A percentile compares a stretch with the other conserved stretches of the same genome.
These are phyloP conservation scores for Zasmidium citrigriseum DNA, from an alignment of 2,329 filamentous ascomycete species.

Conservation along the genomic window DNA sequence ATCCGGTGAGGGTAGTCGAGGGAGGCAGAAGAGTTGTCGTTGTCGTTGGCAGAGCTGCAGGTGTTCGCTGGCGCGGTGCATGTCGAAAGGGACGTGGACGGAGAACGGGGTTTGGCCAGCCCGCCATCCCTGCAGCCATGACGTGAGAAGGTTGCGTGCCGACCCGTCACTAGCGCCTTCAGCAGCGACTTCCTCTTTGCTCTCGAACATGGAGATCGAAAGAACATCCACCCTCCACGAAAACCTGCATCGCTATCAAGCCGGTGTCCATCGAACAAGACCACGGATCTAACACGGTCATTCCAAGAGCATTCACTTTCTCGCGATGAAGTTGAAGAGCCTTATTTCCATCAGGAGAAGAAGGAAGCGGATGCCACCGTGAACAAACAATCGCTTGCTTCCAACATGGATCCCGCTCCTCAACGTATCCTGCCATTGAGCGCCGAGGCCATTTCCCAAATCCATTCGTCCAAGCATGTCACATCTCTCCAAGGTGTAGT, in stretches of 20 bases:
- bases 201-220: neutral
- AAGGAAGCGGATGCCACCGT: constrained; percentile 32
- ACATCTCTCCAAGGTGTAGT: constrained; percentile 72
- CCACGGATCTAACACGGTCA: no score
- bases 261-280: no score
- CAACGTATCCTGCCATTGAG: constrained; percentile 30
- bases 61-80: neutral
- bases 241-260: neutral
- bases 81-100: neutral
- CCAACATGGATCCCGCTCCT: no score
- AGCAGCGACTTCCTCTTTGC: neutral
- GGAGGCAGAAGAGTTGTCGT: no score
- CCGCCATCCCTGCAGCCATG: neutral
- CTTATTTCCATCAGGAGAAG: neutral
- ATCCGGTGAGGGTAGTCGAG: no score
- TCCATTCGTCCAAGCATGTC: constrained; percentile 82
- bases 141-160: neutral
- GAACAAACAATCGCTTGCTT: constrained; percentile 42
- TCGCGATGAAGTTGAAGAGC: neutral
- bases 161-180: neutral
- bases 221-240: neutral
- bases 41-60: neutral
- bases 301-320: no score
- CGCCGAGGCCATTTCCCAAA: constrained; percentile 54
- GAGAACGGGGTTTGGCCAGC: neutral